These are phyloP conservation scores for Cryptococcus deneoformans DNA, from an alignment of 1,284 basidiomycete species.

Conservation along the genomic window DNA sequence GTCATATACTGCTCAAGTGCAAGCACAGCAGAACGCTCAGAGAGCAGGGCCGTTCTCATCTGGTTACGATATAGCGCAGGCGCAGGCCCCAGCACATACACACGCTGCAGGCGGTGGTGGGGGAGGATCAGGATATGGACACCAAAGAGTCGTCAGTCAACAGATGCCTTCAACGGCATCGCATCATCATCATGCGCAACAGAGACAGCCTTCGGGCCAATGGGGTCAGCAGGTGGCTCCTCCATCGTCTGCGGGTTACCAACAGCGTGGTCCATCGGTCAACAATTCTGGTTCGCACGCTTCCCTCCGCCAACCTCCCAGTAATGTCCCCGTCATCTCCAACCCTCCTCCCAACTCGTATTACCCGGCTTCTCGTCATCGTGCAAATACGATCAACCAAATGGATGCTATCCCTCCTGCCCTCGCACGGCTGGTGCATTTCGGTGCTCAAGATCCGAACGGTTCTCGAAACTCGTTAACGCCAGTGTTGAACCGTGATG, in stretches of 20 bases:
- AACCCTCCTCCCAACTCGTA: constrained; percentile 58
- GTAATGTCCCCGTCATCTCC: constrained; percentile 48
- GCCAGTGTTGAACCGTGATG: constrained; percentile 83
- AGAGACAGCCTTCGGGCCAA: constrained; percentile 19
- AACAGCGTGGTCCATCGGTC: constrained; percentile 30
- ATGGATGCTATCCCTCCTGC: constrained; percentile 90
- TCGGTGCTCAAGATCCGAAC: constrained; percentile 71
- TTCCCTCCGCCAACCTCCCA: constrained; percentile 12
- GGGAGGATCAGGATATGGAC: constrained; percentile 7
- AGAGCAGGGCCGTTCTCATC: constrained; percentile 29
- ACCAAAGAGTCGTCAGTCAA: constrained; percentile 13
- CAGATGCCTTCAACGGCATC: constrained; percentile 8
- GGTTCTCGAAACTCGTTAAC: constrained; percentile 72
- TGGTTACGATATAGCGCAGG: constrained; percentile 27
- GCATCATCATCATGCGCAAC: constrained; percentile 4
- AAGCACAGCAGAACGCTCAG: constrained; percentile 11
- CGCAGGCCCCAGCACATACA: background rate
- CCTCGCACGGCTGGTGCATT: constrained; percentile 78
- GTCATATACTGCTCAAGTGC: constrained; percentile 75
- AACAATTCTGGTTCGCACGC: constrained; percentile 24
- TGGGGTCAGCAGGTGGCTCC: constrained; percentile 25
- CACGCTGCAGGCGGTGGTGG: background rate
- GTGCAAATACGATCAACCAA: constrained; percentile 81
- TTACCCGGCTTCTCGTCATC: constrained; percentile 60
- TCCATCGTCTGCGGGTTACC: constrained; percentile 17